A percentile compares a stretch with the other conserved stretches of the same genome.
phyloP scores from a whole-genome alignment of 1,284 basidiomycete genomes.

The Fomitopsis schrenkii region DNA sequence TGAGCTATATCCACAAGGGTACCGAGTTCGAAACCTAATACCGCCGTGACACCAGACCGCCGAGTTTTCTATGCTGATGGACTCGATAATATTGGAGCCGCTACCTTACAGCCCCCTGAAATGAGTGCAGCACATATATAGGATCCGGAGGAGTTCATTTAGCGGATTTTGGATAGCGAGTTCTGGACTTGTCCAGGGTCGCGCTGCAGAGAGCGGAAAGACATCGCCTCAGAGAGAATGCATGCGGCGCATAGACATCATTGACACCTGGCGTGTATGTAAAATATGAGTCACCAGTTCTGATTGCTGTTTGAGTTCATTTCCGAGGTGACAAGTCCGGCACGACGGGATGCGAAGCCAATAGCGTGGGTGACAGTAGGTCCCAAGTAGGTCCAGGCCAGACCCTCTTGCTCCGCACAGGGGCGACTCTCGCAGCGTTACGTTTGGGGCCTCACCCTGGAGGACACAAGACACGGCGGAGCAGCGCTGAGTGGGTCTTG shows the following conservation, averaged over 20 bases:
- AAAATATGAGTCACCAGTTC: slow-evolving; percentile 1
- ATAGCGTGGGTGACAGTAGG: slow-evolving; percentile 10
- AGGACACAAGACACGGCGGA: slow-evolving; percentile 1
- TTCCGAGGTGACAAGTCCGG: background rate
- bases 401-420: background rate
- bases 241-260: background rate
- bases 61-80: slow-evolving; percentile 75
- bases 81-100: slow-evolving; percentile 70
- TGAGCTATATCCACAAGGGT: slow-evolving; percentile 25
- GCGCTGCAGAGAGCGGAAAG: background rate
- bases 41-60: slow-evolving; percentile 52
- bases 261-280: background rate
- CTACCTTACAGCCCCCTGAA: slow-evolving; percentile 80
- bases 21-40: slow-evolving; percentile 9
- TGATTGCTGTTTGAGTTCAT: slow-evolving; percentile 8
- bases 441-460: slow-evolving; percentile 1
- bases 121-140: slow-evolving; percentile 26
- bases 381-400: slow-evolving; percentile 11
- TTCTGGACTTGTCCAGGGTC: background rate
- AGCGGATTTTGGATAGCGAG: background rate
- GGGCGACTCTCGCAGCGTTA: background rate
- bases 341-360: slow-evolving; percentile 4
- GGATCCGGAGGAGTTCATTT: background rate
- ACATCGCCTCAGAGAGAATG: background rate
- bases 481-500: background rate